Percentiles rank a stretch among this genome's conserved stretches.
Evolutionary conservation across 1,139 yeast genomes (phyloP).

Genomic region (Geotrichum fermentans): DNA sequence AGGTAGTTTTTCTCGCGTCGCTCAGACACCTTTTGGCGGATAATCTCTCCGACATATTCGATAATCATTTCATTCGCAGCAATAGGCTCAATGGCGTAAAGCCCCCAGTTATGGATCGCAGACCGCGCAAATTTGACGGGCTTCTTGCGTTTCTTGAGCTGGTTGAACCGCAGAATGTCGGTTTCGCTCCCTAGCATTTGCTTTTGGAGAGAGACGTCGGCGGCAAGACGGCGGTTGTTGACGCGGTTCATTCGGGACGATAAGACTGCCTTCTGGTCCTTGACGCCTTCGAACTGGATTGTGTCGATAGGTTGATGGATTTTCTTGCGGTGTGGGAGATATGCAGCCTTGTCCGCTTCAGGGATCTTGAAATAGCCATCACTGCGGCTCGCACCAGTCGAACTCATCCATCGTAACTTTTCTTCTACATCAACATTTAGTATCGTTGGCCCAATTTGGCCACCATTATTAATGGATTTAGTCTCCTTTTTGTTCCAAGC

Average conservation of each 20-base stretch:
- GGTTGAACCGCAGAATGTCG: constrained; percentile 71
- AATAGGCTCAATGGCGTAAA: constrained; percentile 91
- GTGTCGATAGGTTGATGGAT: constrained; percentile 42
- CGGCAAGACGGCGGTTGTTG: constrained; percentile 82
- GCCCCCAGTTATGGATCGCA: constrained; percentile 97
- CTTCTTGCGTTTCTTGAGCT: constrained; percentile 79
- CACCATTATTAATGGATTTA: constrained; percentile 23
- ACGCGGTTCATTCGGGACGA: constrained; percentile 86
- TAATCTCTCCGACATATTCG: constrained; percentile 96
- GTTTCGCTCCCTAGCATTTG: constrained; percentile 77
- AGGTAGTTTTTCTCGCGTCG: constrained; percentile 81
- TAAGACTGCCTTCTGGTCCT: constrained; percentile 41
- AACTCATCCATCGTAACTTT: constrained; percentile 20
- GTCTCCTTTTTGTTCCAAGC: constrained; percentile 56
- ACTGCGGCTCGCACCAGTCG: constrained; percentile 65
- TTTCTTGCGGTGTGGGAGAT: constrained; percentile 72
- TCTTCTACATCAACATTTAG: constrained; percentile 19
- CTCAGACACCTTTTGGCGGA: constrained; percentile 92
- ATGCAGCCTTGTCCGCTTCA: constrained; percentile 67
- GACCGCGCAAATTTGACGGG: constrained; percentile 95
- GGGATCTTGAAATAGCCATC: constrained; percentile 72
- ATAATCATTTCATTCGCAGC: constrained; percentile 95
- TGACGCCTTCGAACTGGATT: constrained; percentile 32
- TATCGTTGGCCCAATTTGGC: constrained; percentile 14
- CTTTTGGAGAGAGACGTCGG: constrained; percentile 79